A percentile compares a stretch with the other conserved stretches of the same genome.
Conservation (phyloP, 1,284 basidiomycete species). For the Takashimella tepidaria region DNA sequence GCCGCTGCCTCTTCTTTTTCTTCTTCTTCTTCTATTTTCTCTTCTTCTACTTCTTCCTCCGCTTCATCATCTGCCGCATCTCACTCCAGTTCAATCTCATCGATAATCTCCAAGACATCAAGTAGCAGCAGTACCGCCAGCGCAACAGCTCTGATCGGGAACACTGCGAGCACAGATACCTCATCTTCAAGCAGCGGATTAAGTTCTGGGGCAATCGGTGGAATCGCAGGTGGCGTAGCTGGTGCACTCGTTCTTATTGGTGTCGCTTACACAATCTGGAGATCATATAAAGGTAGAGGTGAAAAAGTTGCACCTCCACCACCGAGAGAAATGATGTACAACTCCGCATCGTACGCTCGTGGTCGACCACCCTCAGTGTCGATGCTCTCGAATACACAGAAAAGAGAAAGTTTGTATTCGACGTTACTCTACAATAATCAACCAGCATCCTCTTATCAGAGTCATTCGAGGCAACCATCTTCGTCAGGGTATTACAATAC, state of each 20-base stretch:
- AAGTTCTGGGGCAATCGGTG: constrained; percentile 36
- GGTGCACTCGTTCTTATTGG: constrained; percentile 25
- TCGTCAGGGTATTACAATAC: constrained; percentile 28
- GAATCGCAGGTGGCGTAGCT: constrained; percentile 35
- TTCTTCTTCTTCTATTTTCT: not conserved
- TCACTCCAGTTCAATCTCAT: not conserved
- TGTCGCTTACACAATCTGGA: constrained; percentile 19
- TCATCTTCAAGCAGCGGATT: constrained; percentile 8
- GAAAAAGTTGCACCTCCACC: constrained; percentile 35
- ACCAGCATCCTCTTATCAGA: constrained; percentile 14
- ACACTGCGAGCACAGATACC: not conserved
- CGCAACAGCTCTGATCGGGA: not conserved
- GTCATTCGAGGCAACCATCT: constrained; percentile 28
- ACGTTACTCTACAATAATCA: constrained; percentile 18
- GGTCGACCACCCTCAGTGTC: constrained; percentile 12
- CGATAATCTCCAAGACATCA: not conserved
- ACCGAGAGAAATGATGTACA: constrained; percentile 26
- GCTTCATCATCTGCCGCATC: constrained; percentile 3
- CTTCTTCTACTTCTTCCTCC: constrained; percentile 3
- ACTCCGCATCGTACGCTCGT: constrained; percentile 5
- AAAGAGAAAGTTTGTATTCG: constrained; percentile 27
- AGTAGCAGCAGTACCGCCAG: constrained; percentile 2
- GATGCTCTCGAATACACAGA: not conserved
- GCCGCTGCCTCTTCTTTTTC: not conserved
- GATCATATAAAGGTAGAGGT: constrained; percentile 18